phyloP scores from a whole-genome alignment of 768 basidiomycete genomes.

The Mycena chlorophos region DNA sequence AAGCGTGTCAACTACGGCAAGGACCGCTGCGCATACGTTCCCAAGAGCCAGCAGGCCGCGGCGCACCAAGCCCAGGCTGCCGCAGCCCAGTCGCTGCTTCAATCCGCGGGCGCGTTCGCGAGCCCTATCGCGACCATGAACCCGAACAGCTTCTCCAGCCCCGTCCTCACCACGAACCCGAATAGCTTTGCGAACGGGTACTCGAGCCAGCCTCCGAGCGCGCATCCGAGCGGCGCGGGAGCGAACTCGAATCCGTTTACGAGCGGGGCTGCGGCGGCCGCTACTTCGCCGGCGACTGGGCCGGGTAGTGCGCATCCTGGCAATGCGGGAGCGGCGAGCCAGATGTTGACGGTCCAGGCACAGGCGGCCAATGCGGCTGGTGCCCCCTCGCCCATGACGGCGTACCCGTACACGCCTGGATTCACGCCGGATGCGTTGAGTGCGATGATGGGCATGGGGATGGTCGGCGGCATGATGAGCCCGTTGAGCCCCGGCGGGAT shows the following conservation, averaged over 20 bases:
- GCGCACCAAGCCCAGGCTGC: slow-evolving; percentile 85
- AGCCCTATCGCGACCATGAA: slow-evolving; percentile 25
- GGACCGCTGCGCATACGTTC: slow-evolving; percentile 96
- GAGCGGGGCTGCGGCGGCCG: background rate
- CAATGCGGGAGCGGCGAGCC: background rate
- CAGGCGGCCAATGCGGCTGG: background rate
- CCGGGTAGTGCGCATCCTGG: slow-evolving; percentile 8
- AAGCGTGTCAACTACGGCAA: slow-evolving; percentile 98
- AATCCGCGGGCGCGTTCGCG: slow-evolving; percentile 32
- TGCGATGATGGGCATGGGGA: slow-evolving; percentile 41
- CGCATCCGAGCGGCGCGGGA: slow-evolving; percentile 10
- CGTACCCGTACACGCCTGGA: slow-evolving; percentile 23
- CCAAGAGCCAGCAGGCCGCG: slow-evolving; percentile 90
- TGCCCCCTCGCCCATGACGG: background rate
- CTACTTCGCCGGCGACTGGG: background rate
- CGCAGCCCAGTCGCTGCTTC: slow-evolving; percentile 51
- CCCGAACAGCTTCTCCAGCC: slow-evolving; percentile 34
- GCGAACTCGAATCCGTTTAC: slow-evolving; percentile 9
- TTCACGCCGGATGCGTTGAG: slow-evolving; percentile 56
- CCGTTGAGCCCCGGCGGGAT: slow-evolving; percentile 25
- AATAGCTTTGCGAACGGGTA: slow-evolving; percentile 13
- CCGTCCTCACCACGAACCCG: slow-evolving; percentile 29
- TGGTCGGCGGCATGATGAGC: slow-evolving; percentile 30
- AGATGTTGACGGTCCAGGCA: background rate
- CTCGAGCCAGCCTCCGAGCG: slow-evolving; percentile 8